Percentiles rank a stretch among this genome's conserved stretches.
Evolutionary conservation across 352 stramenopile genomes (phyloP).

Genomic region (Pythium vanterpoolii): DNA sequence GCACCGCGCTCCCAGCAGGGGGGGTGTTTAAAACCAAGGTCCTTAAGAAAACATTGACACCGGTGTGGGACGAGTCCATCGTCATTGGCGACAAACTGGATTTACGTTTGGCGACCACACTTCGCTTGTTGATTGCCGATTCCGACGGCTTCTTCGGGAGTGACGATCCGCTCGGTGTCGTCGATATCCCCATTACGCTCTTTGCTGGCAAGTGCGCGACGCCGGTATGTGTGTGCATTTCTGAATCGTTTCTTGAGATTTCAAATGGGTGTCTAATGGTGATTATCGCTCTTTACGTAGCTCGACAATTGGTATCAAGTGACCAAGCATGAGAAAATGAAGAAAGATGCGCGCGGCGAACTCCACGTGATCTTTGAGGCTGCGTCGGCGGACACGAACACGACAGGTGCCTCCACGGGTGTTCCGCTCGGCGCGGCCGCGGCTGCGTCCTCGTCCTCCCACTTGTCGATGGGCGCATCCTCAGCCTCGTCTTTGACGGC

Average conservation of each 20-base stretch:
- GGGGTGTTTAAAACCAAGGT: conserved; percentile 65
- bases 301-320: conserved; percentile 76
- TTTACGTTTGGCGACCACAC: conserved; percentile 55
- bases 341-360: conserved; percentile 63
- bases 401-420: background rate
- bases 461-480: background rate
- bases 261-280: too few species aligned
- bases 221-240: conserved; percentile 18
- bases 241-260: too few species aligned
- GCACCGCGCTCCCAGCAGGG: conserved; percentile 32
- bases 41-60: conserved; percentile 62
- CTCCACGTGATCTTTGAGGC: conserved; percentile 50
- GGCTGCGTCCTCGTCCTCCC: background rate
- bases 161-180: conserved; percentile 62
- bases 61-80: conserved; percentile 60
- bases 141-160: conserved; percentile 56
- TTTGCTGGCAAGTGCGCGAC: conserved; percentile 31
- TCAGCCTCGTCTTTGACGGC: conserved; percentile 23
- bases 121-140: conserved; percentile 53
- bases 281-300: conserved; percentile 4
- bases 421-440: conserved; percentile 4
- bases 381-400: too few species aligned
- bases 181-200: conserved; percentile 64
- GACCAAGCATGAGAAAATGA: conserved; percentile 61
- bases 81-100: conserved; percentile 63